A percentile compares a stretch with the other conserved stretches of the same genome.
Evolutionary conservation across 1,284 basidiomycete species (phyloP).

Genomic region (Agaricales sp.): DNA sequence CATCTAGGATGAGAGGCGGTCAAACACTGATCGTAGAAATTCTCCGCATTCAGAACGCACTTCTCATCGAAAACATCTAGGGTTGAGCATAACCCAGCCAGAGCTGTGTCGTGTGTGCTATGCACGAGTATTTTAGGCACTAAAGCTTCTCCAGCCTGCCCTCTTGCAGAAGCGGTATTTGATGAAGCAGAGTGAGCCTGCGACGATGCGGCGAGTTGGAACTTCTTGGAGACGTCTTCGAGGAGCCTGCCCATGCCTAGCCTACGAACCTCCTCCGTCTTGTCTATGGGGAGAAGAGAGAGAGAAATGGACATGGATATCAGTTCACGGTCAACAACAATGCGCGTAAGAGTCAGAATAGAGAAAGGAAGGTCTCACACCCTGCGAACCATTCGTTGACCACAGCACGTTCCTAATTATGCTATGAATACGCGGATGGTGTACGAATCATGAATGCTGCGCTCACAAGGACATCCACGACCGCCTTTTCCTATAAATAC

Average conservation of each 20-base stretch:
- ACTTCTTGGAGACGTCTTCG: conserved; percentile 34
- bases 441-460: too few relatives aligned
- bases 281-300: conserved; percentile 32
- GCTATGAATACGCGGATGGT: background rate
- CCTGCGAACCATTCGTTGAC: conserved; percentile 76
- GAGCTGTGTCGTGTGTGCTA: conserved; percentile 67
- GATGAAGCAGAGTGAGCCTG: conserved; percentile 19
- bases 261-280: conserved; percentile 63
- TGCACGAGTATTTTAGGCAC: conserved; percentile 53
- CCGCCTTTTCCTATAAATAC: conserved; percentile 34
- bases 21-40: background rate
- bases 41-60: conserved; percentile 23
- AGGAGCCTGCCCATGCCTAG: conserved; percentile 72
- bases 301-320: conserved; percentile 7
- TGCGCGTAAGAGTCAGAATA: conserved; percentile 8
- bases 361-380: conserved; percentile 24
- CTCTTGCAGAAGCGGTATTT: conserved; percentile 26
- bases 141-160: background rate
- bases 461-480: conserved; percentile 51
- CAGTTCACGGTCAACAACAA: conserved; percentile 16
- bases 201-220: background rate
- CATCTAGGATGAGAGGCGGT: conserved; percentile 37
- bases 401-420: conserved; percentile 56
- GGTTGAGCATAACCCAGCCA: conserved; percentile 59
- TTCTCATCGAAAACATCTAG: conserved; percentile 71